These are phyloP conservation scores for Prosopis cineraria DNA, from an alignment of 306 rosid genomes.

Conservation along the genomic window DNA sequence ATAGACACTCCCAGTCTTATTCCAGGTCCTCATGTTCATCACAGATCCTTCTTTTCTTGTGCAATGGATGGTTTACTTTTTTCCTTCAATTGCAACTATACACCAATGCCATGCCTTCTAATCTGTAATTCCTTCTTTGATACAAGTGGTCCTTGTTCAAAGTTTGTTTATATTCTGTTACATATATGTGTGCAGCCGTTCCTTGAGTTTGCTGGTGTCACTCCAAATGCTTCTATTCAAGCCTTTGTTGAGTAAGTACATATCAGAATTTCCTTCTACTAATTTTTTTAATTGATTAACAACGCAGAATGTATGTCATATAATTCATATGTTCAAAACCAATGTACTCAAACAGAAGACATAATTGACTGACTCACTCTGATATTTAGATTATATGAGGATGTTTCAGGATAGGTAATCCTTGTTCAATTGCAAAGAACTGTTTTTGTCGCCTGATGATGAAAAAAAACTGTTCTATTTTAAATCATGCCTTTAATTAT, in stretches of 20 bases:
- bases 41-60: not conserved
- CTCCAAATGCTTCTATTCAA: slow-evolving; percentile 51
- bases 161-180: slow-evolving; percentile 22
- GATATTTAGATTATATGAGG: not conserved
- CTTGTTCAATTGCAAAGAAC: not conserved
- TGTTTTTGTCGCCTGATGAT: not conserved
- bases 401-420: slow-evolving; percentile 1
- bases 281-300: not conserved
- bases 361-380: slow-evolving; percentile 5
- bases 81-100: not conserved
- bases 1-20: not conserved
- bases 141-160: slow-evolving; percentile 14
- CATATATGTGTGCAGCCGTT: slow-evolving; percentile 67
- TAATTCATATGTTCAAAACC: slow-evolving; percentile 19
- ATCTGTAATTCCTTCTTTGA: not conserved
- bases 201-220: slow-evolving; percentile 47
- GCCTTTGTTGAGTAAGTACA: slow-evolving; percentile 59
- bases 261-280: not conserved
- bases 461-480: slow-evolving; percentile 26
- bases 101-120: slow-evolving; percentile 1
- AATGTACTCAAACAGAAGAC: not conserved
- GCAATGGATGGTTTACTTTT: slow-evolving; percentile 4
- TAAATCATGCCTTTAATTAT: slow-evolving; percentile 10
- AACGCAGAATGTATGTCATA: slow-evolving; percentile 11
- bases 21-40: slow-evolving; percentile 13